phyloP scores from a whole-genome alignment of 164 flowering plant species.

The Berberis thunbergii region DNA sequence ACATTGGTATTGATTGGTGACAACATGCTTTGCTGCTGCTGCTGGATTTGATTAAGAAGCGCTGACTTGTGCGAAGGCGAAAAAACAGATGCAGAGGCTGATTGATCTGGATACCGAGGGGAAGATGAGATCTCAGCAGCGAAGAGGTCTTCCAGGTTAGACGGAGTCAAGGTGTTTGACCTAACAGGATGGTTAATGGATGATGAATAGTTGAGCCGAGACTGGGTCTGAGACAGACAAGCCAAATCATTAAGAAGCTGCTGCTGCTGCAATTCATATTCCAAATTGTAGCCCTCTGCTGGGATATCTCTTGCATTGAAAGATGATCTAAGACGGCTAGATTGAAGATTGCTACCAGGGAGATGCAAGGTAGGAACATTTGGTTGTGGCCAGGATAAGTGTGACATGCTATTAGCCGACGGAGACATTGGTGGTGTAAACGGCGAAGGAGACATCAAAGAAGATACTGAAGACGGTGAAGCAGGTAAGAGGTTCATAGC shows the following conservation, averaged over 20 bases:
- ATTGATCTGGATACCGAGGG: slow-evolving; percentile 59
- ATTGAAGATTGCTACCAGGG: slow-evolving; percentile 84
- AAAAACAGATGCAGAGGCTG: slow-evolving; percentile 36
- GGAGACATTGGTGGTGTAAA: slow-evolving; percentile 92
- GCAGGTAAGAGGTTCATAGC: slow-evolving; percentile 70
- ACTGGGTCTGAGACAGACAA: slow-evolving; percentile 35
- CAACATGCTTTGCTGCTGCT: slow-evolving; percentile 75
- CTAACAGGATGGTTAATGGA: slow-evolving; percentile 47
- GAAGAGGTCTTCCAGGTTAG: slow-evolving; percentile 79
- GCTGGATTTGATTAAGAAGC: slow-evolving; percentile 68
- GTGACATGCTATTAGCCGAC: slow-evolving; percentile 54
- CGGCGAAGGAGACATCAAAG: slow-evolving; percentile 65
- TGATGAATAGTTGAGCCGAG: slow-evolving; percentile 19
- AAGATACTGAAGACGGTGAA: slow-evolving; percentile 57
- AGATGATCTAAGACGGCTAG: slow-evolving; percentile 84
- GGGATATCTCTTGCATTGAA: slow-evolving; percentile 75
- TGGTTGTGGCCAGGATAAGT: slow-evolving; percentile 69
- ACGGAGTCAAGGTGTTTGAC: slow-evolving; percentile 49
- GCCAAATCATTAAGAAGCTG: slow-evolving; percentile 57
- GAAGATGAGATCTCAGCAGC: slow-evolving; percentile 61
- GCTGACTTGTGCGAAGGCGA: slow-evolving; percentile 80
- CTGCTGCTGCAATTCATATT: slow-evolving; percentile 39
- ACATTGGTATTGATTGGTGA: slow-evolving; percentile 65
- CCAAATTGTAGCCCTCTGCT: slow-evolving; percentile 38
- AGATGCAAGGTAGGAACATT: slow-evolving; percentile 83